Evolutionary conservation across 2,329 filamentous ascomycete species (phyloP), one percentile per base, ranked within the genome.

Genomic region (Fusarium piperis): DNA sequence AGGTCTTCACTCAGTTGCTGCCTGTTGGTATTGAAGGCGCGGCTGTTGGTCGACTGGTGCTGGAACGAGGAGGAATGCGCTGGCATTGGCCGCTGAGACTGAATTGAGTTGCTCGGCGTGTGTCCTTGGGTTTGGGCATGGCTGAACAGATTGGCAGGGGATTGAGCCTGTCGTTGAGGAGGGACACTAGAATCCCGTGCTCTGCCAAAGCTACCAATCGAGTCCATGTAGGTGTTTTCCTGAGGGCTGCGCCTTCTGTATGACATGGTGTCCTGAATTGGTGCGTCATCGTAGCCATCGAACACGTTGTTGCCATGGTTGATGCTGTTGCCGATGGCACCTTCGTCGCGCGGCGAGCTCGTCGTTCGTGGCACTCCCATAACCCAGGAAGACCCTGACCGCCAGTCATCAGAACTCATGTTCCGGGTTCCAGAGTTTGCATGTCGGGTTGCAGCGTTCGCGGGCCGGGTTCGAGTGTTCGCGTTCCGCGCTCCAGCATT

Each of bases 401-500:
- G 44, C 44, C 44, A 51, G n/a, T 51, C 44, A 30, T 51, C 44
- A 30, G 44, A 51, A 16, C 44, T 30, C 44, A 51, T 51, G 44
- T 51, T 51, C 26, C 44, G 44, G 26, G 44, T 30, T 18, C 44
- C 44, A 51, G 44, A 51, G 44, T 30, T 86, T 87, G 92, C 92
- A 94, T 38, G 85, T 82, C 70, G 84, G 82, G 66, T 35, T 35
- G 32, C 48, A 18, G n/a, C 30, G 28, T 35, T 53, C 30, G 48
- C 48, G n/a, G 30, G 30, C 32, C 48, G 48, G 28, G 48, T 73
- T 93, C 91, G 18, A 89, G 92, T 93, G 44, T 90, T 89, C 48
- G 89, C 86, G 66, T 93, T 86, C 39, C 94, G 84, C 65, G 91
- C 44, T 51, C 26, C 44, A 30, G 44, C 92, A 67, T 90, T 87